Evolutionary conservation across 1,284 basidiomycete species (phyloP).

Genomic region (Ceratobasidium sp.): DNA sequence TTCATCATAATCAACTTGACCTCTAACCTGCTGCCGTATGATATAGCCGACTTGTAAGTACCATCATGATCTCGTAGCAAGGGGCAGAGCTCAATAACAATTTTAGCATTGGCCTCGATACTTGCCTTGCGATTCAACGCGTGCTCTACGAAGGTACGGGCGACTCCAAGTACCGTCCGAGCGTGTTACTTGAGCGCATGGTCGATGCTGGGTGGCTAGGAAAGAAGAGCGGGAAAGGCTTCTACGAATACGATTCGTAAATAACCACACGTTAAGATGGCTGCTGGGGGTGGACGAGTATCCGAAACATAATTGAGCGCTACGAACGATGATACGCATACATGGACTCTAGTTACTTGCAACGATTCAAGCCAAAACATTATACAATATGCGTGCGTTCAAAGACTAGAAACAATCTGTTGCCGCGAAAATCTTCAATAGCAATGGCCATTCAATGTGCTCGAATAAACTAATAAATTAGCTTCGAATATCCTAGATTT

Average conservation of each 20-base stretch:
- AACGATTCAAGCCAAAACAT: no score
- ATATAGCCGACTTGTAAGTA: conserved; percentile 83
- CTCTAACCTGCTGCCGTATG: conserved; percentile 10
- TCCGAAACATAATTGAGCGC: no score
- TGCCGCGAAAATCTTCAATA: no score
- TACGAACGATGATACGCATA: no score
- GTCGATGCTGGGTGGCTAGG: conserved; percentile 97
- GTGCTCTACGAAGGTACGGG: conserved; percentile 90
- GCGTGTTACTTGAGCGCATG: conserved; percentile 91
- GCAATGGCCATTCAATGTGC: no score
- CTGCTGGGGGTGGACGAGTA: no score
- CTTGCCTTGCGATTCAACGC: conserved; percentile 90
- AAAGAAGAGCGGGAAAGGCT: conserved; percentile 91
- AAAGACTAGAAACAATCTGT: no score
- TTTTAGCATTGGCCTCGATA: conserved; percentile 90
- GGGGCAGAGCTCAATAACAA: conserved; percentile 31
- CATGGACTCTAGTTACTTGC: no score
- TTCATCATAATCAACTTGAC: no score
- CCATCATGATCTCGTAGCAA: background rate
- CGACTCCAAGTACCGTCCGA: conserved; percentile 97
- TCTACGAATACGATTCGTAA: conserved; percentile 73
- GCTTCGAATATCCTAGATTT: no score
- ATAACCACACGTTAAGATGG: background rate
- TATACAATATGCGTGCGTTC: no score
- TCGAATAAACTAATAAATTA: no score